Percentiles rank a stretch among this genome's conserved stretches.
Conservation (phyloP, 257 asterid species). For the Pogostemon cablin region DNA sequence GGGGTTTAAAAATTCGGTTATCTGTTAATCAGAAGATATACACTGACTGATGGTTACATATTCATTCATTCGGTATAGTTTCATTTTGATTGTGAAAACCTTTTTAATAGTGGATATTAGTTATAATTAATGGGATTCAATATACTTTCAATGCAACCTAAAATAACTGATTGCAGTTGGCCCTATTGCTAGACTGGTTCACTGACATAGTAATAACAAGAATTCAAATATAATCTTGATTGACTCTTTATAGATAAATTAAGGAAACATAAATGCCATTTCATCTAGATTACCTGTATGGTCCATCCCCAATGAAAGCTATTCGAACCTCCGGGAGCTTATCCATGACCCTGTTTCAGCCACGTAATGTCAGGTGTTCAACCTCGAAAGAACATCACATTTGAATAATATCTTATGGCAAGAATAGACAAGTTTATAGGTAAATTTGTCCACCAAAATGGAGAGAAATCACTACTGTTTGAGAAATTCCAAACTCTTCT, state of each 20-base stretch:
- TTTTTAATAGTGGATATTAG: too few relatives aligned
- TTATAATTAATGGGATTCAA: too few relatives aligned
- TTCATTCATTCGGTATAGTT: too few relatives aligned
- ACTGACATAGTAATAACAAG: neutral
- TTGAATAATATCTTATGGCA: neutral
- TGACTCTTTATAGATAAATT: neutral
- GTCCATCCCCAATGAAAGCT: slow-evolving; percentile 94
- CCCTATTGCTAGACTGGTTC: neutral
- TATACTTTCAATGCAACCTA: neutral
- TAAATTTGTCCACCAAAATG: slow-evolving; percentile 4
- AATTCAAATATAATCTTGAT: neutral
- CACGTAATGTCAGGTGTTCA: slow-evolving; percentile 21
- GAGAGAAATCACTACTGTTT: slow-evolving; percentile 49
- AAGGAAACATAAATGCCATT: neutral
- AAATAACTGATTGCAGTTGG: neutral
- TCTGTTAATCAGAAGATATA: too few relatives aligned
- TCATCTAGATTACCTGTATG: slow-evolving; percentile 65
- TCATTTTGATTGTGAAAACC: too few relatives aligned
- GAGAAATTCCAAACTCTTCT: slow-evolving; percentile 92
- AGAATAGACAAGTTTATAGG: neutral
- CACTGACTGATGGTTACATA: too few relatives aligned
- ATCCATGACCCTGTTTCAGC: slow-evolving; percentile 83
- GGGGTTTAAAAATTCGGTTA: too few relatives aligned
- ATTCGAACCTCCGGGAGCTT: slow-evolving; percentile 83
- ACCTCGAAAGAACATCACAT: neutral